Percentiles rank a stretch among this genome's conserved stretches.
Evolutionary conservation across 2,329 filamentous ascomycete genomes (phyloP).

Genomic region (Scedosporium apiospermum): DNA sequence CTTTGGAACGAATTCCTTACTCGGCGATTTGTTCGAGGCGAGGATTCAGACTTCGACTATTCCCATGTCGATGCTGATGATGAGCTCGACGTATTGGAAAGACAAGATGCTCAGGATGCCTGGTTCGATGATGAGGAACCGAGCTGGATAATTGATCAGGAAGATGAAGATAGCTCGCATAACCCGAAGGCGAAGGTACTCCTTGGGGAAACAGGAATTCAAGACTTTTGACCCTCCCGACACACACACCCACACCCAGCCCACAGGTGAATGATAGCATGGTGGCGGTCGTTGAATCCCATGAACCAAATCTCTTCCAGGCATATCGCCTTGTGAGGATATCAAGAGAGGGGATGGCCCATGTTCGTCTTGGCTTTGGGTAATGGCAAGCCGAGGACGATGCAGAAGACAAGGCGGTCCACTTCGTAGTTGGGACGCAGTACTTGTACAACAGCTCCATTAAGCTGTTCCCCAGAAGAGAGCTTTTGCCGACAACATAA

Average conservation of each 20-base stretch:
- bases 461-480: too few species aligned
- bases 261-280: not conserved
- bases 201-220: slow-evolving; percentile 58
- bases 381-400: too few species aligned
- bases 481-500: too few species aligned
- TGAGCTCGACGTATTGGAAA: slow-evolving; percentile 55
- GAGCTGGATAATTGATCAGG: slow-evolving; percentile 44
- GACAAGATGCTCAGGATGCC: slow-evolving; percentile 56
- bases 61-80: slow-evolving; percentile 59
- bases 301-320: too few species aligned
- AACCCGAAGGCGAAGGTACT: slow-evolving; percentile 8
- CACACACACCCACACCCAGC: not conserved
- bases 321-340: too few species aligned
- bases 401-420: too few species aligned
- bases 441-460: too few species aligned
- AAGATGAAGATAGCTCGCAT: slow-evolving; percentile 10
- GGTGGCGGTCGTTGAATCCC: too few species aligned
- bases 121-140: slow-evolving; percentile 78
- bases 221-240: slow-evolving; percentile 50
- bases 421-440: too few species aligned
- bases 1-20: slow-evolving; percentile 67
- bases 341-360: too few species aligned
- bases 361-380: too few species aligned
- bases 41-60: slow-evolving; percentile 75
- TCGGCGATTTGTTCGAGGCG: slow-evolving; percentile 63